These are phyloP conservation scores for Pseudogymnoascus destructans DNA, from an alignment of 2,329 filamentous ascomycete species.

Conservation along the genomic window DNA sequence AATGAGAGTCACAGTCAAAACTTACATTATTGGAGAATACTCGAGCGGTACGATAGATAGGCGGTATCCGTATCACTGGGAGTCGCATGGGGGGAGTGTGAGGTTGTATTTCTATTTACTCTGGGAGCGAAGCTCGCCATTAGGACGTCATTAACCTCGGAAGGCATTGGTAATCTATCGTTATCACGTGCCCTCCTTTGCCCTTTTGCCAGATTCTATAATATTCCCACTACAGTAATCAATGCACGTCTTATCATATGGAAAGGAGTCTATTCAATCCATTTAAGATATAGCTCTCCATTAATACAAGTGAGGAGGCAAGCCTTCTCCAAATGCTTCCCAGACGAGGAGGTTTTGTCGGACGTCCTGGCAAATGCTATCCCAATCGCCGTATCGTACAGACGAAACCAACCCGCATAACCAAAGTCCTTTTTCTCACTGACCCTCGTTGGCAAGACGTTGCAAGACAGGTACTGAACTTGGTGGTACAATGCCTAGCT, in stretches of 20 bases:
- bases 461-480: conserved; percentile 71
- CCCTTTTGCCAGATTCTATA: not conserved
- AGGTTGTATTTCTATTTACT: not conserved
- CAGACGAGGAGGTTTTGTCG: not conserved
- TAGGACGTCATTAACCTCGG: not conserved
- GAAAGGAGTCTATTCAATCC: not conserved
- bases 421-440: not conserved
- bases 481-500: conserved; percentile 75
- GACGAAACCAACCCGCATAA: conserved; percentile 7
- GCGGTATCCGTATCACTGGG: not conserved
- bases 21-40: not conserved
- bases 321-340: not conserved
- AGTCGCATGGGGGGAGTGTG: not conserved
- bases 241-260: not conserved
- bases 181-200: conserved; percentile 1
- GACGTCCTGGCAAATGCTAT: not conserved
- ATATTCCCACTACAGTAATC: not conserved
- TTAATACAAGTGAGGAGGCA: not conserved
- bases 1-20: not conserved
- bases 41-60: not conserved
- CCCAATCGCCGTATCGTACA: conserved; percentile 1
- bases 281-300: not conserved
- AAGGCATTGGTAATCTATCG: not conserved
- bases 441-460: conserved; percentile 25
- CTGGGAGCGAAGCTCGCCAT: not conserved